Conservation (phyloP, 352 stramenopile genomes). For the Sclerospora graminicola region DNA sequence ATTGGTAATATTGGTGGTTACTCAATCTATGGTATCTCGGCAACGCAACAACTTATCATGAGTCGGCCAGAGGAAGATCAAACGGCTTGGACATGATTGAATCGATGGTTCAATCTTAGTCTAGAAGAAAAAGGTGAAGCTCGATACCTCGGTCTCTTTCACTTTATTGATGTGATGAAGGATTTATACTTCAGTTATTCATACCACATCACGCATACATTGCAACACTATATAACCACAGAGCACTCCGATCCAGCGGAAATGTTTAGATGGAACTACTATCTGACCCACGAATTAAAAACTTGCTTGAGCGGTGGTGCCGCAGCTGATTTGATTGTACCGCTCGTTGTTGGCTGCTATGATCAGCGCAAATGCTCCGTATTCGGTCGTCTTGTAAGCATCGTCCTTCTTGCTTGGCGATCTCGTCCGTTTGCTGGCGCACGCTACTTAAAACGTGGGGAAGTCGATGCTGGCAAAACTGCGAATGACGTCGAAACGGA, state of each 20-base stretch:
- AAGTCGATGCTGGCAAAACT: conserved; percentile 94
- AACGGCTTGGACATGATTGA: conserved; percentile 55
- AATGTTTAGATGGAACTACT: conserved; percentile 97
- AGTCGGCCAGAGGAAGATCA: conserved; percentile 39
- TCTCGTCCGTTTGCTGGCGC: conserved; percentile 98
- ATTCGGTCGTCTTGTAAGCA: too few species aligned
- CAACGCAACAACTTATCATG: conserved; percentile 88
- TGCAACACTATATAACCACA: conserved; percentile 96
- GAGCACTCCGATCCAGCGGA: conserved; percentile 76
- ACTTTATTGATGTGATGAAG: conserved; percentile 98
- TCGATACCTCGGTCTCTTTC: conserved; percentile 94
- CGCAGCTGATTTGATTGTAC: conserved; percentile 74
- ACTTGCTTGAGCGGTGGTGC: conserved; percentile 73
- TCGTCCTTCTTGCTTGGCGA: conserved; percentile 93
- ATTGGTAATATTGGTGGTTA: conserved; percentile 93
- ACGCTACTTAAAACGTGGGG: conserved; percentile 94
- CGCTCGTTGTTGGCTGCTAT: too few species aligned
- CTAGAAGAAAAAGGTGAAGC: conserved; percentile 76
- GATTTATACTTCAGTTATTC: conserved; percentile 99
- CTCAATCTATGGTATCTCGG: too few species aligned
- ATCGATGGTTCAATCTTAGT: too few species aligned
- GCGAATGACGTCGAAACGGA: conserved; percentile 99
- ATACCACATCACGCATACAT: conserved; percentile 95
- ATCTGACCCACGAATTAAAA: conserved; percentile 91
- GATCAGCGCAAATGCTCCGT: too few species aligned